phyloP scores from a whole-genome alignment of 1,139 yeast species.

The Debaryomycetaceae sp. region DNA sequence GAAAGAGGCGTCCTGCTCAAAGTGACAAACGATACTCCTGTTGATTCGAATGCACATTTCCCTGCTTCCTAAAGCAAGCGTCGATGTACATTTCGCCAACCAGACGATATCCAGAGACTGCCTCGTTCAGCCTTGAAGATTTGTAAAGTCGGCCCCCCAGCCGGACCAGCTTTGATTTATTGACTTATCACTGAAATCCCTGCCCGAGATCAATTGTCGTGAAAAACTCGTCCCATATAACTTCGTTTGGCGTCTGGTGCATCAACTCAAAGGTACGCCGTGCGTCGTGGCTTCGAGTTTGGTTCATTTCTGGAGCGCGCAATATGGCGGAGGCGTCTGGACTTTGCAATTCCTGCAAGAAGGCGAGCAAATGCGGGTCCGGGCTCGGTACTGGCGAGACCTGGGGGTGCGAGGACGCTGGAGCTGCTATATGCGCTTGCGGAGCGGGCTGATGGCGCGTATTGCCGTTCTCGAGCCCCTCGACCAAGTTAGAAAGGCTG shows the following conservation, averaged over 20 bases:
- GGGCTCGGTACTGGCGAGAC: background rate
- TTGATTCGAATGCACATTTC: too few relatives aligned
- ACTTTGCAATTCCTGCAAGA: conserved; percentile 30
- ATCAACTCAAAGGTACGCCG: conserved; percentile 50
- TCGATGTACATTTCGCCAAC: too few relatives aligned
- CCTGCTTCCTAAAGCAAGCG: too few relatives aligned
- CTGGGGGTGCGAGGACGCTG: too few relatives aligned
- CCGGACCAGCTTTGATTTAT: too few relatives aligned
- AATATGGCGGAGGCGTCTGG: background rate
- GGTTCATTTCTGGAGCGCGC: background rate
- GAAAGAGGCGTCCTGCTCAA: too few relatives aligned
- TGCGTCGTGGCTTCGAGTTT: conserved; percentile 27
- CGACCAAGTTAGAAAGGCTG: conserved; percentile 28
- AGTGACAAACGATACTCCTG: too few relatives aligned
- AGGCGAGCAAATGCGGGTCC: conserved; percentile 17
- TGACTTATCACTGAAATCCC: too few relatives aligned
- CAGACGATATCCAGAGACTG: too few relatives aligned
- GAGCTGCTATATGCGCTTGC: too few relatives aligned
- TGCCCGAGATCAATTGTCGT: conserved; percentile 12
- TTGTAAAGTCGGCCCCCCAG: too few relatives aligned
- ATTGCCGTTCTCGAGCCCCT: conserved; percentile 5
- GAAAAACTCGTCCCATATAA: conserved; percentile 73
- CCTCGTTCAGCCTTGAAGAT: too few relatives aligned
- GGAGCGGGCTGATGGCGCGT: background rate
- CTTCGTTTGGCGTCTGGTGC: conserved; percentile 55